phyloP scores from a whole-genome alignment of 345 rosid genomes.

The Erucastrum elatum region DNA sequence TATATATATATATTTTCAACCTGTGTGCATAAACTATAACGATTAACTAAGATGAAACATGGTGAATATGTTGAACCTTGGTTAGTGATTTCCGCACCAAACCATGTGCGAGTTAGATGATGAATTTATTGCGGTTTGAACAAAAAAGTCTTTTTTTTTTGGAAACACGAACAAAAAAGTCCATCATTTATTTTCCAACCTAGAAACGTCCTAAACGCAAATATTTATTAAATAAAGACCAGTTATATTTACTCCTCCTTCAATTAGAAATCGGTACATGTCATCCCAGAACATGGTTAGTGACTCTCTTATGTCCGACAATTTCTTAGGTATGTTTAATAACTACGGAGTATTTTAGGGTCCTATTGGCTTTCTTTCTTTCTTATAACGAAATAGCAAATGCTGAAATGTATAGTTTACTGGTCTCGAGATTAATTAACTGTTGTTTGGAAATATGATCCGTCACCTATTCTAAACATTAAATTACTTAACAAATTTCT shows the following conservation, averaged over 20 bases:
- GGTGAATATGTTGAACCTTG: no score
- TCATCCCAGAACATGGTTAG: not conserved
- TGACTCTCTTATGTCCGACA: not conserved
- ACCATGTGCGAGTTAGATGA: constrained; percentile 40
- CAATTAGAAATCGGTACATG: constrained; percentile 20
- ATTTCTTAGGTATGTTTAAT: not conserved
- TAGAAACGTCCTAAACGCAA: constrained; percentile 2
- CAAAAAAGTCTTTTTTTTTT: not conserved
- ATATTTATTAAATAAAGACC: constrained; percentile 5
- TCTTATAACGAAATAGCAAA: not conserved
- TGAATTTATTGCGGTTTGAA: constrained; percentile 31
- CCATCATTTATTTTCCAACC: constrained; percentile 10
- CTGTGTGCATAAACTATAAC: no score
- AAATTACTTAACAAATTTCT: not conserved
- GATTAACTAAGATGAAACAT: no score
- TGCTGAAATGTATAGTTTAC: not conserved
- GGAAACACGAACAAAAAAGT: not conserved
- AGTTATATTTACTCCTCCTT: not conserved
- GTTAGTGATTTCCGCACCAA: constrained; percentile 2
- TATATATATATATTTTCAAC: no score
- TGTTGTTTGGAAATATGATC: not conserved
- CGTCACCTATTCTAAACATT: not conserved
- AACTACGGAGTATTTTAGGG: not conserved
- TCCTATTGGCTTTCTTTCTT: not conserved
- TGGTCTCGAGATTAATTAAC: not conserved